Evolutionary conservation across 2,329 filamentous ascomycete species (phyloP), one percentile per base, ranked within the genome.

Genomic region (Epichloe amarillans): DNA sequence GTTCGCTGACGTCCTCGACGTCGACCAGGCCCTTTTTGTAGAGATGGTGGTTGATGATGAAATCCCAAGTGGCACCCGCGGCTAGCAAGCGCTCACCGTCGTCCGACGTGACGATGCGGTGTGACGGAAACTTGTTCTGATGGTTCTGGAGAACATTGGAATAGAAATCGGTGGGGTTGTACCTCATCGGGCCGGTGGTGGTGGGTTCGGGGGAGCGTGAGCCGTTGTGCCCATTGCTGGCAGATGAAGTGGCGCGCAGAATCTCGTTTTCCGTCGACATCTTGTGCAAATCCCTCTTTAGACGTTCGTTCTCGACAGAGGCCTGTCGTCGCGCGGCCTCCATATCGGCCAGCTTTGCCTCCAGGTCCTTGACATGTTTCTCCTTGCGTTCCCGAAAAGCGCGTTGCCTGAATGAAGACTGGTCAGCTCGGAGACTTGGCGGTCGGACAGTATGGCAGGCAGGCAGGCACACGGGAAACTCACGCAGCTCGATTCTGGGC

Each of bases 331-430:
- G 85, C 47, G 83, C 81, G 53, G 82, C 80, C 63, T 95, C 85
- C 35, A 96, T 80, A 46, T 73, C 76, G 47, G 80, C 83, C 30
- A 97, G 81, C 65, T 95, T 93, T 52, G 82, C 79, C 68, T 97
- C 90, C 23, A 97, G 82, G 54, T 97, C 89, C 65, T 90, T 90
- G 55, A 97, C 89, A 62, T 95, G 90, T 52, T 83, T 84, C 66
- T 97, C 91, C 68, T 97, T 97, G 58, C 91, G 84, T 68, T 97
- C 91, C 54, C 91, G 88, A 67, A 97, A 97, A 35, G 93, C 91
- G 60, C 91, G 84, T 75, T 97, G 93, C 46, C 91, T 96, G 55
- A 30, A 37, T 17, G n/a, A 30, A 33, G 30, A 8, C 8, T 15
- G 17, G 38, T 52, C 30, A 51, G 14, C 15, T 2, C 3, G 49